Evolutionary conservation across 202 grass and related monocot species (phyloP), one percentile per base, ranked within the genome.

Genomic region (Schoenoplectus tabernaemontani): DNA sequence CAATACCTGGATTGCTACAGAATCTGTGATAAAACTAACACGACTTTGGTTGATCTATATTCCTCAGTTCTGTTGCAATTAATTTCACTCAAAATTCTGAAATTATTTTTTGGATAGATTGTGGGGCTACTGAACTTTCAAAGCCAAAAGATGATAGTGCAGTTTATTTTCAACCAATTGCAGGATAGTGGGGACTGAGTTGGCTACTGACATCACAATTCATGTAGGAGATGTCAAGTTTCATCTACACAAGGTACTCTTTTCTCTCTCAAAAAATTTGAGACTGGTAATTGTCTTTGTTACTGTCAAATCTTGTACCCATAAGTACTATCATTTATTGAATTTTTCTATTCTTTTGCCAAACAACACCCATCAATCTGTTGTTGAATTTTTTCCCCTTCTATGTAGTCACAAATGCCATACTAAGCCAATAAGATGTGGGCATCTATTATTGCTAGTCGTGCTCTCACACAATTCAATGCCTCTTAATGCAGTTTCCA

Each of bases 191-290:
- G 88, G 78, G 57, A 77, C 84, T 41, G 96, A 98, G 75, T 71
- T 92, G 65, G 86, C 87, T 60, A 89, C 84, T 53, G 91, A 98
- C 82, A 82, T 98, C 66, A 85, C 85, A 76, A 81, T 98, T 84
- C 86, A 79, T 33, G 83, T 98, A 65, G 95, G 91, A 50, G 87
- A 81, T 30, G 84, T 89, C 38, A 92, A 86, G 83, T 98, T 98
- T 63, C 86, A 89, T 86, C 88, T 98, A 76, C 95, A 98, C 89
- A 95, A 95, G 91, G 95, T 98, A 89, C 73, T 19, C 20, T 43
- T 28, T 74, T 60, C 63, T 65, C 48, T 63, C 60, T 82, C 33
- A 5, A 46, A 70, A 5, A 7, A 28, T 48, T 37, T 48, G 9
- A 28, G 22, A 23, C 20, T 48, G 4, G 16, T 28, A n/a, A 70